Evolutionary conservation across 2,329 filamentous ascomycete genomes (phyloP).

Genomic region (Stylonectria norvegica): DNA sequence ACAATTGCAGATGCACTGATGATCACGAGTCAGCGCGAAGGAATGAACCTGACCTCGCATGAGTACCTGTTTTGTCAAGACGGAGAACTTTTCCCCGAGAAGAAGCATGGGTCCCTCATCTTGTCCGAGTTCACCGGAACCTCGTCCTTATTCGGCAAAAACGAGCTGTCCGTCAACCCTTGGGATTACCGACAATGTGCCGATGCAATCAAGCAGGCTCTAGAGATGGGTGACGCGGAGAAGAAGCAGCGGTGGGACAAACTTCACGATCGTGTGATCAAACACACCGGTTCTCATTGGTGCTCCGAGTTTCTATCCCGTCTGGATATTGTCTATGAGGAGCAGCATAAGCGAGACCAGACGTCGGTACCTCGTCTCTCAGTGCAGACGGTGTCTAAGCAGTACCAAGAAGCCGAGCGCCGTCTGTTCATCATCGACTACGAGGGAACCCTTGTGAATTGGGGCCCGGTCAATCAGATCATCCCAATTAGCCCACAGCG

Average conservation of each 20-base stretch:
- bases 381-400: slow-evolving; percentile 57
- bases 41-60: slow-evolving; percentile 95
- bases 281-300: slow-evolving; percentile 85
- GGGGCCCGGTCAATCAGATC: slow-evolving; percentile 79
- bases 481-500: slow-evolving; percentile 81
- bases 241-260: slow-evolving; percentile 71
- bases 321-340: slow-evolving; percentile 72
- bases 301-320: slow-evolving; percentile 69
- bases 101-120: slow-evolving; percentile 85
- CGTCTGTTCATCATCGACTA: slow-evolving; percentile 90
- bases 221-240: slow-evolving; percentile 76
- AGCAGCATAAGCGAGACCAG: slow-evolving; percentile 81
- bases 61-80: slow-evolving; percentile 94
- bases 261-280: slow-evolving; percentile 69
- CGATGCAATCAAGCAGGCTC: slow-evolving; percentile 75
- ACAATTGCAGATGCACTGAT: slow-evolving; percentile 88
- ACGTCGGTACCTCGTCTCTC: slow-evolving; percentile 84
- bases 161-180: slow-evolving; percentile 84
- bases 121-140: slow-evolving; percentile 95
- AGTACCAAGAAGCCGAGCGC: slow-evolving; percentile 63
- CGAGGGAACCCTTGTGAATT: slow-evolving; percentile 86
- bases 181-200: slow-evolving; percentile 92
- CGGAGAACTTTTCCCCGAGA: slow-evolving; percentile 63
- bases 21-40: slow-evolving; percentile 92
- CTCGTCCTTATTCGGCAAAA: slow-evolving; percentile 75